These are phyloP conservation scores for Cadophora sp. DNA, from an alignment of 2,329 filamentous ascomycete species.

Conservation along the genomic window DNA sequence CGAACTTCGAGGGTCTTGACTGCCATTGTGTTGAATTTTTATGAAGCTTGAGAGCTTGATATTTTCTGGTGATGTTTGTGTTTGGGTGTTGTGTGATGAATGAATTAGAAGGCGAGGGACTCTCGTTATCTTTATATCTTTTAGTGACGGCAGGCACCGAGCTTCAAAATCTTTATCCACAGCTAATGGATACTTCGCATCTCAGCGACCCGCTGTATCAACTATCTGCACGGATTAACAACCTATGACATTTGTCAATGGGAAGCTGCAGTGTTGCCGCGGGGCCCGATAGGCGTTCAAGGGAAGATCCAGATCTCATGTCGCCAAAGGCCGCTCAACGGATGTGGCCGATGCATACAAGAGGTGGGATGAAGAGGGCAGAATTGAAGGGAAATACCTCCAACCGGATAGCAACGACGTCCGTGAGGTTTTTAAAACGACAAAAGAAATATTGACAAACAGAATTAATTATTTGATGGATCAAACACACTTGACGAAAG, in stretches of 20 bases:
- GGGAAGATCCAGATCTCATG: not conserved
- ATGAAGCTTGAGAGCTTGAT: not conserved
- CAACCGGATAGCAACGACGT: not conserved
- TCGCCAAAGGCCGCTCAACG: slow-evolving; percentile 2
- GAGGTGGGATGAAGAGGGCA: not conserved
- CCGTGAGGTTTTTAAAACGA: no score
- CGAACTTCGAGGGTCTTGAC: slow-evolving; percentile 42
- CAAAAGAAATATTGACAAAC: no score
- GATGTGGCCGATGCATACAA: not conserved
- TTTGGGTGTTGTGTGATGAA: not conserved
- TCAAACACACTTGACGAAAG: not conserved
- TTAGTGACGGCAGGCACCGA: slow-evolving; percentile 10
- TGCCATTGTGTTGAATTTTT: slow-evolving; percentile 38
- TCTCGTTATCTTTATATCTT: slow-evolving; percentile 16
- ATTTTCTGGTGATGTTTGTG: not conserved
- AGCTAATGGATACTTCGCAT: slow-evolving; percentile 16
- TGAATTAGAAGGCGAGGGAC: not conserved
- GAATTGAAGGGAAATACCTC: not conserved
- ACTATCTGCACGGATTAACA: slow-evolving; percentile 7
- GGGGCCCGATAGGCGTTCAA: not conserved
- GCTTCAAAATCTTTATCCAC: slow-evolving; percentile 15
- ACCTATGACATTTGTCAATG: slow-evolving; percentile 11
- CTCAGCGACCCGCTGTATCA: slow-evolving; percentile 23
- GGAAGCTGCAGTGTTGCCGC: not conserved
- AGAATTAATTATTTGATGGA: not conserved